Percentiles rank a stretch among this genome's conserved stretches.
These are phyloP conservation scores for Antitrichia curtipendula DNA, from an alignment of 225 moss, liverwort and hornwort genomes.

Conservation along the genomic window DNA sequence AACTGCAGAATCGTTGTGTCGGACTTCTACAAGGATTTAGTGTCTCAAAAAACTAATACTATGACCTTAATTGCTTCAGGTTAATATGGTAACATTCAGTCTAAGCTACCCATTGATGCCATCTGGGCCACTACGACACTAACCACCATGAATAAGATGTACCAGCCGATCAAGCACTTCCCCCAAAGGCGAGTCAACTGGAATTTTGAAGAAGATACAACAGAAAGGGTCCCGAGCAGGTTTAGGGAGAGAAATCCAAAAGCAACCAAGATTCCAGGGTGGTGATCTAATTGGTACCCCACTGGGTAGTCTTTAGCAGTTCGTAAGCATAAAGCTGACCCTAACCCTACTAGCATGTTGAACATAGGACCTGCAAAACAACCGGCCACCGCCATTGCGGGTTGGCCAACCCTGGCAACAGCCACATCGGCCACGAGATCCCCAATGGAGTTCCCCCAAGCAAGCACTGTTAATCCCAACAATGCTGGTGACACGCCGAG, in stretches of 20 bases:
- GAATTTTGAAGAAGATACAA: constrained; percentile 33
- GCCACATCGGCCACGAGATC: constrained; percentile 54
- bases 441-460: constrained; percentile 61
- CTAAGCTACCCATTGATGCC: constrained; percentile 1
- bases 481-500: constrained; percentile 46
- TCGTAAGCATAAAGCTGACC: constrained; percentile 37
- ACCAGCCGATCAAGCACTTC: constrained; percentile 46
- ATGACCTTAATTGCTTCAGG: background rate
- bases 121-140: constrained; percentile 37
- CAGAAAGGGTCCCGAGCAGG: constrained; percentile 28
- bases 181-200: constrained; percentile 49
- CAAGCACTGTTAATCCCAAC: constrained; percentile 50
- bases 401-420: constrained; percentile 51
- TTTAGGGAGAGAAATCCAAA: constrained; percentile 41
- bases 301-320: constrained; percentile 31
- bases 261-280: constrained; percentile 50
- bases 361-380: constrained; percentile 71
- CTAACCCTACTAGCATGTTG: constrained; percentile 55
- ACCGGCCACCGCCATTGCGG: constrained; percentile 51
- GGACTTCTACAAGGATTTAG: background rate
- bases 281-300: constrained; percentile 28
- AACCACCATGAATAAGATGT: constrained; percentile 45
- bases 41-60: background rate
- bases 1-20: background rate
- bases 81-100: background rate